Evolutionary conservation across 495 filamentous ascomycete genomes (phyloP).

Genomic region (Penicillium roqueforti): DNA sequence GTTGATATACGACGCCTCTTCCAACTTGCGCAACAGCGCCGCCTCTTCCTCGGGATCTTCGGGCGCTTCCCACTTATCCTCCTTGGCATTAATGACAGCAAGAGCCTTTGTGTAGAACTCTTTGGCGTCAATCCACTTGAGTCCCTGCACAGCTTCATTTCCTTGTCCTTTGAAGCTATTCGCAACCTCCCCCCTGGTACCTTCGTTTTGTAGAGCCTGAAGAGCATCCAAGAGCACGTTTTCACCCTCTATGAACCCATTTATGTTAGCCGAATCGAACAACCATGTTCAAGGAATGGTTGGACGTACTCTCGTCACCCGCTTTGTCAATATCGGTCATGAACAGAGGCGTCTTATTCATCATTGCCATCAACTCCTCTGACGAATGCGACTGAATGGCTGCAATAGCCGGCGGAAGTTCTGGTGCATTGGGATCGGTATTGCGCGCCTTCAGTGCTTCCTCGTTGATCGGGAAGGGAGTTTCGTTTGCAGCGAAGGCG

Average conservation of each 20-base stretch:
- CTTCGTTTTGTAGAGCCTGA: constrained; percentile 87
- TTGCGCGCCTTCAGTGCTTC: constrained; percentile 34
- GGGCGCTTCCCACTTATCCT: constrained; percentile 50
- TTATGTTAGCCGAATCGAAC: constrained; percentile 5
- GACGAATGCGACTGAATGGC: constrained; percentile 57
- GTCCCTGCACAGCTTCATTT: constrained; percentile 75
- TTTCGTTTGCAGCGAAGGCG: constrained; percentile 30
- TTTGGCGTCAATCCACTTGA: constrained; percentile 76
- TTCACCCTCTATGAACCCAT: constrained; percentile 41
- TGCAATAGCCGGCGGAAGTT: constrained; percentile 57
- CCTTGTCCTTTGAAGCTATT: constrained; percentile 79
- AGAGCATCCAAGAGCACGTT: constrained; percentile 82
- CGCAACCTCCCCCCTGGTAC: constrained; percentile 75
- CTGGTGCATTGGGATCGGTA: constrained; percentile 31
- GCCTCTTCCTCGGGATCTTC: constrained; percentile 50
- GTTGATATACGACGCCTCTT: constrained; percentile 78
- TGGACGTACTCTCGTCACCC: constrained; percentile 48
- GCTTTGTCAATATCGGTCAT: constrained; percentile 86
- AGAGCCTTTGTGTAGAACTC: constrained; percentile 89
- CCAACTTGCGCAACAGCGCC: constrained; percentile 52
- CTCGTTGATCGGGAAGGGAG: constrained; percentile 43
- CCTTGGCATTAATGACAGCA: constrained; percentile 55
- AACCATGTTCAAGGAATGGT: neutral
- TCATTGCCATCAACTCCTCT: constrained; percentile 66
- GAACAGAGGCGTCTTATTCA: constrained; percentile 84